A percentile compares a stretch with the other conserved stretches of the same genome.
Evolutionary conservation across 495 filamentous ascomycete species (phyloP).

Genomic region (Darksidea phi): DNA sequence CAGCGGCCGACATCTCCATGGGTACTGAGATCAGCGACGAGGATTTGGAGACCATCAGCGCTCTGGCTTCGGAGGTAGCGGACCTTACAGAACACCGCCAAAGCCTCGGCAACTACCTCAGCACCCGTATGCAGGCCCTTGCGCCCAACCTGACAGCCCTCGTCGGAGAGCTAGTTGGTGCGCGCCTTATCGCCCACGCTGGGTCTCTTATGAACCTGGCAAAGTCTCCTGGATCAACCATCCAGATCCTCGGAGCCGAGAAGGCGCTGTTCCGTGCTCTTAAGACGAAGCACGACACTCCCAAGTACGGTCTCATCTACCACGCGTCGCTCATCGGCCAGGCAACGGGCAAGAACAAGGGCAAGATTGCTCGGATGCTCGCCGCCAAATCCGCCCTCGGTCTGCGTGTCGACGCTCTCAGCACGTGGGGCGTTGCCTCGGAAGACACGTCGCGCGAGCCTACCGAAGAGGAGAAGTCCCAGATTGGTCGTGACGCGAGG

Average conservation of each 20-base stretch:
- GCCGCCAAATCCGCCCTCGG: constrained; percentile 90
- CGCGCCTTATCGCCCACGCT: constrained; percentile 91
- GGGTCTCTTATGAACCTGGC: constrained; percentile 93
- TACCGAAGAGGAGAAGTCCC: constrained; percentile 82
- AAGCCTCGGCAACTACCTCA: constrained; percentile 83
- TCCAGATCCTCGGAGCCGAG: constrained; percentile 97
- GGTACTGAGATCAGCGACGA: constrained; percentile 90
- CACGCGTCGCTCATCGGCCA: constrained; percentile 96
- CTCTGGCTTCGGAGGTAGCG: constrained; percentile 90
- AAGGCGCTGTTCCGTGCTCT: constrained; percentile 97
- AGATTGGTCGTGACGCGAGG: constrained; percentile 69
- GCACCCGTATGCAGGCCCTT: constrained; percentile 92
- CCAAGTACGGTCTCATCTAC: constrained; percentile 98
- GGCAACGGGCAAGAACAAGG: constrained; percentile 96
- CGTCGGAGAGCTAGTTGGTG: constrained; percentile 91
- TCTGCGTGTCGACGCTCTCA: constrained; percentile 87
- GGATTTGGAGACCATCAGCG: constrained; percentile 85
- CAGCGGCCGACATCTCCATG: constrained; percentile 95
- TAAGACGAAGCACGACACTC: constrained; percentile 99
- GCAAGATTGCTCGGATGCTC: constrained; percentile 96
- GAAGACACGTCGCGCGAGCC: constrained; percentile 63
- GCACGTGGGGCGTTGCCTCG: constrained; percentile 65
- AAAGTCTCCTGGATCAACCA: constrained; percentile 92
- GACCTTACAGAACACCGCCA: constrained; percentile 83
- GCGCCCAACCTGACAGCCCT: constrained; percentile 94